Conservation (phyloP, 202 grass and related monocot genomes). For the Schoenoplectus tabernaemontani region DNA sequence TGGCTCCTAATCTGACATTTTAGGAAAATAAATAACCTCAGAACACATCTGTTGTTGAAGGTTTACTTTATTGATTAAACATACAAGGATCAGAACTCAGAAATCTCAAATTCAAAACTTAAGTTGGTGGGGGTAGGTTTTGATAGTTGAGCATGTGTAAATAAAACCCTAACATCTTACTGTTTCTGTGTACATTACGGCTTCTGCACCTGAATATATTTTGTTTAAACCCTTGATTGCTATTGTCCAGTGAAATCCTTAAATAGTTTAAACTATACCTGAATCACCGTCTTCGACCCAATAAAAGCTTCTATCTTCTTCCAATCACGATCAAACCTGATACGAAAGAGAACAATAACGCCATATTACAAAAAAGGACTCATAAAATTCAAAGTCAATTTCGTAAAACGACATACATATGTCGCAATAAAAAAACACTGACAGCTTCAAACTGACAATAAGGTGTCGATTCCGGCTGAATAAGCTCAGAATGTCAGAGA, state of each 20-base stretch:
- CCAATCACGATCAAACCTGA: slow-evolving; percentile 80
- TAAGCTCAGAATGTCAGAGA: background rate
- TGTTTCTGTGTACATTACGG: background rate
- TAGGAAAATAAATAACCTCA: background rate
- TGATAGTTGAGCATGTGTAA: background rate
- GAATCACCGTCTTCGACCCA: slow-evolving; percentile 75
- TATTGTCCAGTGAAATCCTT: background rate
- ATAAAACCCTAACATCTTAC: background rate
- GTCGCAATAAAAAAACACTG: background rate
- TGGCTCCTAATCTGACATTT: slow-evolving; percentile 89
- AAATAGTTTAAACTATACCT: slow-evolving; percentile 32
- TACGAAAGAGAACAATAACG: background rate
- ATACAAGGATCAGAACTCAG: background rate
- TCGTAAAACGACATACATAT: background rate
- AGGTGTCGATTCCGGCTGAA: background rate
- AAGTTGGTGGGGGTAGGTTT: background rate
- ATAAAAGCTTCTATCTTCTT: slow-evolving; percentile 65
- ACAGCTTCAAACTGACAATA: background rate
- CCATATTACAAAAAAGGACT: background rate
- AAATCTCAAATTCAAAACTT: background rate
- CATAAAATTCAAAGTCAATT: background rate
- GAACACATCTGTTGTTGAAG: background rate
- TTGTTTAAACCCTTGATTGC: background rate
- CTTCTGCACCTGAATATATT: background rate
- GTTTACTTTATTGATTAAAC: background rate